Evolutionary conservation across 2,329 filamentous ascomycete genomes (phyloP).

Genomic region (Colletotrichum aenigma): DNA sequence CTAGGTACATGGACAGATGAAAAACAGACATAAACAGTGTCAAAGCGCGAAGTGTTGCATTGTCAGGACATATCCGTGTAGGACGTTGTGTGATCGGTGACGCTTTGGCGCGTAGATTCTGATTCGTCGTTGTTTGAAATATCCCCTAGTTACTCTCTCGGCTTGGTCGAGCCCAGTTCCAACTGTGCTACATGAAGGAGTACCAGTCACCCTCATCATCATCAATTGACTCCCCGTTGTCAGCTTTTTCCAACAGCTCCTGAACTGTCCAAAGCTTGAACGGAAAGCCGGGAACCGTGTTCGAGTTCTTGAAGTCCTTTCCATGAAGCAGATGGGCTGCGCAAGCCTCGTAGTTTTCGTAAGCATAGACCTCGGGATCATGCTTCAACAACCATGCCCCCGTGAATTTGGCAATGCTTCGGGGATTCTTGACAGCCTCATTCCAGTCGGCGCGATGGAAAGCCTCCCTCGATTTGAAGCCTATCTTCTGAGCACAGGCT

Average conservation of each 20-base stretch:
- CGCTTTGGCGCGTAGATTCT: background rate
- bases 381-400: background rate
- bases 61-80: background rate
- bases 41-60: background rate
- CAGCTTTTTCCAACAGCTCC: background rate
- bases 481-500: background rate
- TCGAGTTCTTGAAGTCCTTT: background rate
- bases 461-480: background rate
- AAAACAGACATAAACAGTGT: background rate
- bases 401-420: background rate
- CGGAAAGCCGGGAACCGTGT: background rate
- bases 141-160: background rate
- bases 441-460: background rate
- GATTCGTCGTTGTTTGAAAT: background rate
- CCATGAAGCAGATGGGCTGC: background rate
- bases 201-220: background rate
- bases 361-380: background rate
- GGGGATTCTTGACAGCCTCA: background rate
- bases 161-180: background rate
- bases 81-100: background rate
- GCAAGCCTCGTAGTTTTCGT: background rate
- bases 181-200: background rate
- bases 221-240: background rate
- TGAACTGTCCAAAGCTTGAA: background rate
- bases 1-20: background rate